These are phyloP conservation scores for Aspergillus ochraceoroseus DNA, from an alignment of 2,329 filamentous ascomycete genomes.

Conservation along the genomic window DNA sequence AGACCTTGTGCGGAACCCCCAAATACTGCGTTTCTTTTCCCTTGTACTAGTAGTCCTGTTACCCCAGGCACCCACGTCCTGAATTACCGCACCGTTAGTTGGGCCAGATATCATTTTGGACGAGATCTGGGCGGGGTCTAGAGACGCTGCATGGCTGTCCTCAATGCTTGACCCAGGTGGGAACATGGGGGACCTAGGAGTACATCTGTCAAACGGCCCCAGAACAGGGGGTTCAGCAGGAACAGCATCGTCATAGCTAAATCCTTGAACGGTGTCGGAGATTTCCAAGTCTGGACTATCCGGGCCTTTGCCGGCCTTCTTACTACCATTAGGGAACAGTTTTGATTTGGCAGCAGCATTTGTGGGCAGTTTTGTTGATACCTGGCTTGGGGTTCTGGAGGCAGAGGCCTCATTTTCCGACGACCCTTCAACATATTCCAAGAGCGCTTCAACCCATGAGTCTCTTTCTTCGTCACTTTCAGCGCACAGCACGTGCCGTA, in stretches of 20 bases:
- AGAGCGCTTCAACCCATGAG: conserved; percentile 82
- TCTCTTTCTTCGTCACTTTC: conserved; percentile 92
- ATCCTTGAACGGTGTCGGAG: conserved; percentile 40
- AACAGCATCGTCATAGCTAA: conserved; percentile 55
- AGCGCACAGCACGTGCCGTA: conserved; percentile 90
- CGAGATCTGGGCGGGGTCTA: conserved; percentile 26
- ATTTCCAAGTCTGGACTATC: conserved; percentile 40
- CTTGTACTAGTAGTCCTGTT: conserved; percentile 66
- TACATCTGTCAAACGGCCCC: conserved; percentile 38
- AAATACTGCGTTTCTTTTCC: conserved; percentile 72
- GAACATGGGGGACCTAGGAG: conserved; percentile 33
- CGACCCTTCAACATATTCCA: conserved; percentile 72
- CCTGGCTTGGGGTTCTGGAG: conserved; percentile 20
- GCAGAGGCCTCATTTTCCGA: conserved; percentile 31
- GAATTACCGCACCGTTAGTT: conserved; percentile 76
- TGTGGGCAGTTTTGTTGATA: conserved; percentile 19
- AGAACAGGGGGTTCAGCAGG: conserved; percentile 55
- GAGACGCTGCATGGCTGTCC: conserved; percentile 15
- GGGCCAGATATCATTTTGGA: conserved; percentile 70
- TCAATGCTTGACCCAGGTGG: conserved; percentile 26
- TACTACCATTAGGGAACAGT: conserved; percentile 23
- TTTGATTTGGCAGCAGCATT: conserved; percentile 25
- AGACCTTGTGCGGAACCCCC: conserved; percentile 61
- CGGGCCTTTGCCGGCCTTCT: conserved; percentile 31
- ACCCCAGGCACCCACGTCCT: conserved; percentile 80